phyloP scores from a whole-genome alignment of 148 eudicot species.

The Salicornia ramosissima region DNA sequence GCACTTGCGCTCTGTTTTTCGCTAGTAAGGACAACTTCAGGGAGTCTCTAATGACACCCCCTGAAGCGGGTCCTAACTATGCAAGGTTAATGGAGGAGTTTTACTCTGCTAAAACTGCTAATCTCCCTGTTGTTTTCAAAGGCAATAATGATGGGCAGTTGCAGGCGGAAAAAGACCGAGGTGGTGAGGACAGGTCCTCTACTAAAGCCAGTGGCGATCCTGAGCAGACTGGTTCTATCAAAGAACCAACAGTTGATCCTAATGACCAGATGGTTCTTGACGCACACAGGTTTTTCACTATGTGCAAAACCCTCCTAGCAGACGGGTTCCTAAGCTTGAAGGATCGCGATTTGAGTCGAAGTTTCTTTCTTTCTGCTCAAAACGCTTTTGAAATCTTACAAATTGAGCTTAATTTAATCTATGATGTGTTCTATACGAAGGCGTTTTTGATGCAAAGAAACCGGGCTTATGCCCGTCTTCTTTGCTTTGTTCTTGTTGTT shows the following conservation, averaged over 20 bases:
- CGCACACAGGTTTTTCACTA: conserved; percentile 15
- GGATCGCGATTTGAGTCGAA: conserved; percentile 16
- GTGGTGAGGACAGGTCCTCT: too few species aligned
- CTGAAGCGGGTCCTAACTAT: too few species aligned
- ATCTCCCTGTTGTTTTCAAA: too few species aligned
- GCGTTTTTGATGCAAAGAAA: neutral
- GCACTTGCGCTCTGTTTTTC: neutral
- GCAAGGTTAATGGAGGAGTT: too few species aligned
- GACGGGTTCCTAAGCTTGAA: conserved; percentile 26
- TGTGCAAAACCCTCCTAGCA: conserved; percentile 27
- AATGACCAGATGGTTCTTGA: neutral
- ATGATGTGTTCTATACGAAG: conserved; percentile 37
- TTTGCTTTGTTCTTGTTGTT: neutral
- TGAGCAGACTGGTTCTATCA: too few species aligned
- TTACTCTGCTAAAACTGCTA: too few species aligned
- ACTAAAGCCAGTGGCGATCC: too few species aligned
- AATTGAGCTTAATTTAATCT: conserved; percentile 36
- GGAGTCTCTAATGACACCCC: neutral
- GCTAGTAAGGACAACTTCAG: neutral
- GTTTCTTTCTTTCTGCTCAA: neutral
- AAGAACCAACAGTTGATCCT: neutral
- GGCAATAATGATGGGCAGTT: neutral
- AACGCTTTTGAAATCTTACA: conserved; percentile 23
- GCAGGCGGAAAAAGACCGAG: neutral
- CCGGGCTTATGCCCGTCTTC: neutral